Percentiles rank a stretch among this genome's conserved stretches.
These are phyloP conservation scores for Trichomonas tenax DNA, from an alignment of 208 protist genomes.

Conservation along the genomic window DNA sequence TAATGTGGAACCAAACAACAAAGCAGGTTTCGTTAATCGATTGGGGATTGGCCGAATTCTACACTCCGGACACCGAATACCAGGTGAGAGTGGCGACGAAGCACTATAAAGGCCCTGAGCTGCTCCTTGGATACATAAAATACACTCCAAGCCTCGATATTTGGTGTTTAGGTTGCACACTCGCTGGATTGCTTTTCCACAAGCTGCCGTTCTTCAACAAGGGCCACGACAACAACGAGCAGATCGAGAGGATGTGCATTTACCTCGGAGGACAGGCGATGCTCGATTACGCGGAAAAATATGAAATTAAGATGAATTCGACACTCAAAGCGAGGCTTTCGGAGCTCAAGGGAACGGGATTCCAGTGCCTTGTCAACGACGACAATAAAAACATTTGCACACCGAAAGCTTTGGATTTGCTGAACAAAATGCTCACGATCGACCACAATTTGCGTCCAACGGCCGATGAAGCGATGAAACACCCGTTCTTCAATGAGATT, in stretches of 20 bases:
- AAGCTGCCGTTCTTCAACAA: slow-evolving; percentile 89
- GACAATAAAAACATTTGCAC: slow-evolving; percentile 80
- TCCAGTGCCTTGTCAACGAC: slow-evolving; percentile 52
- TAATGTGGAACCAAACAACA: slow-evolving; percentile 93
- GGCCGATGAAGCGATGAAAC: slow-evolving; percentile 86
- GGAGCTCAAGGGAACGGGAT: slow-evolving; percentile 66
- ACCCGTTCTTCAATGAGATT: slow-evolving; percentile 88
- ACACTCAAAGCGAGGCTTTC: slow-evolving; percentile 61
- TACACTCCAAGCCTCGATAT: slow-evolving; percentile 98
- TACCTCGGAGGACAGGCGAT: slow-evolving; percentile 71
- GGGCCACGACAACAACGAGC: slow-evolving; percentile 90
- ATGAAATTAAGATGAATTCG: slow-evolving; percentile 66
- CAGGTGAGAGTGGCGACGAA: slow-evolving; percentile 94
- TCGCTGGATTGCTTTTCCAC: slow-evolving; percentile 91
- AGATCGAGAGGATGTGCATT: slow-evolving; percentile 72
- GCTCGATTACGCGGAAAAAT: slow-evolving; percentile 60
- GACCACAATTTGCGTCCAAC: slow-evolving; percentile 70
- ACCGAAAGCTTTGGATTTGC: slow-evolving; percentile 87
- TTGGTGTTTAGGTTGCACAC: slow-evolving; percentile 93
- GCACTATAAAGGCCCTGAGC: slow-evolving; percentile 94
- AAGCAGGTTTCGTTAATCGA: slow-evolving; percentile 74
- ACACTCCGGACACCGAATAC: slow-evolving; percentile 77
- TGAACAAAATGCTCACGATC: slow-evolving; percentile 78
- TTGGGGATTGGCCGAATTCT: slow-evolving; percentile 92
- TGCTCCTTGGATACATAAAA: slow-evolving; percentile 81